Evolutionary conservation across 805 yeast species (phyloP).

Genomic region (Wickerhamiella sorbophila): DNA sequence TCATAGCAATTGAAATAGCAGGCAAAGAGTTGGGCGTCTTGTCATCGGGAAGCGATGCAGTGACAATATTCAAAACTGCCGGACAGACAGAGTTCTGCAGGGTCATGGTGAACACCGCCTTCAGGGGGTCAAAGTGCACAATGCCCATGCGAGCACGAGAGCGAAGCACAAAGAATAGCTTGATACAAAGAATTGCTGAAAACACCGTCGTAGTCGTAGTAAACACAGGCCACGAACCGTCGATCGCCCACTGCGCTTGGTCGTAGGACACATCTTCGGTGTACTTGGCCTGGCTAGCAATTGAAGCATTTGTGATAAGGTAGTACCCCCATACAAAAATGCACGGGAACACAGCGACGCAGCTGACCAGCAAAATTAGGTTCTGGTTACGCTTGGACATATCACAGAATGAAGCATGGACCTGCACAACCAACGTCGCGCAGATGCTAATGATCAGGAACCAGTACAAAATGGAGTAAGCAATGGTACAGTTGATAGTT

Average conservation of each 20-base stretch:
- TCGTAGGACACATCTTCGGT: not conserved
- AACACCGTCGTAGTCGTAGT: slow-evolving; percentile 53
- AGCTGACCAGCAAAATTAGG: slow-evolving; percentile 25
- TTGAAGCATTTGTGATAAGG: slow-evolving; percentile 19
- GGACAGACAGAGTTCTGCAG: slow-evolving; percentile 74
- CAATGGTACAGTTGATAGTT: slow-evolving; percentile 39
- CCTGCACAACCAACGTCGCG: slow-evolving; percentile 54
- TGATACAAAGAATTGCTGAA: slow-evolving; percentile 46
- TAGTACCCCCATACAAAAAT: slow-evolving; percentile 46
- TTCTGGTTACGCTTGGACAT: slow-evolving; percentile 17
- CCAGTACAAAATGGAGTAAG: slow-evolving; percentile 46
- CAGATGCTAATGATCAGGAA: slow-evolving; percentile 49
- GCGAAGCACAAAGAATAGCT: slow-evolving; percentile 52
- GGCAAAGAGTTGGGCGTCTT: slow-evolving; percentile 6
- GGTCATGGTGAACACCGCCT: slow-evolving; percentile 66
- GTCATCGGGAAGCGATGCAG: not conserved
- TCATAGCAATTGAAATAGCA: slow-evolving; percentile 9
- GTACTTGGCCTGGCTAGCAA: not conserved
- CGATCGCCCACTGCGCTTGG: slow-evolving; percentile 17
- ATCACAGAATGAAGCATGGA: slow-evolving; percentile 46
- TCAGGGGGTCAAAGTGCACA: slow-evolving; percentile 69
- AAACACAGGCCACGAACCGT: slow-evolving; percentile 36
- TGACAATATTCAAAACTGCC: slow-evolving; percentile 46
- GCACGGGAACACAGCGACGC: slow-evolving; percentile 40
- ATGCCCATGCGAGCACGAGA: slow-evolving; percentile 66